Evolutionary conservation across 352 stramenopile genomes (phyloP).

Genomic region (Globisporangium uncinulatum): DNA sequence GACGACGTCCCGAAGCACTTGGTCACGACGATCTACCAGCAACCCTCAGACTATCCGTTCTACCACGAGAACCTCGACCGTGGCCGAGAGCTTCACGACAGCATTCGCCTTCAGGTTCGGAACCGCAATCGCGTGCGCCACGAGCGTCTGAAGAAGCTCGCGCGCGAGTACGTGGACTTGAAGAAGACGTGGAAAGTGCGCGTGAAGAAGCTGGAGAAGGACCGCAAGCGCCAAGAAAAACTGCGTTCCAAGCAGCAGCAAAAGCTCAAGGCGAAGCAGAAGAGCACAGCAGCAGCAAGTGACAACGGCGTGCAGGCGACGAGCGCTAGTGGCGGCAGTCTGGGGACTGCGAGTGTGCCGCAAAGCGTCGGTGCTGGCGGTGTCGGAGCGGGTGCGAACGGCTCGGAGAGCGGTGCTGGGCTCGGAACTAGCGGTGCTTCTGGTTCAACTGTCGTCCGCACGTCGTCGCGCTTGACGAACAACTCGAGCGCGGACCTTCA

Average conservation of each 20-base stretch:
- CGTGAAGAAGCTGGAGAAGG: slow-evolving; percentile 85
- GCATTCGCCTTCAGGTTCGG: slow-evolving; percentile 57
- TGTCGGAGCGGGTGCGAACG: slow-evolving; percentile 14
- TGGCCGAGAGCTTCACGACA: slow-evolving; percentile 33
- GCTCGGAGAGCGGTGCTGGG: slow-evolving; percentile 6
- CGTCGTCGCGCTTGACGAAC: slow-evolving; percentile 81
- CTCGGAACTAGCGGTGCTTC: slow-evolving; percentile 12
- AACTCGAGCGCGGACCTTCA: slow-evolving; percentile 77
- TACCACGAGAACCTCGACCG: slow-evolving; percentile 69
- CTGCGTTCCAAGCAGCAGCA: slow-evolving; percentile 64
- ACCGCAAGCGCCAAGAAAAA: slow-evolving; percentile 83
- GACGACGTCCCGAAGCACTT: slow-evolving; percentile 47
- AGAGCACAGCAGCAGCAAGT: slow-evolving; percentile 18
- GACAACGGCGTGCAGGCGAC: slow-evolving; percentile 4
- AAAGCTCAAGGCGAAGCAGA: slow-evolving; percentile 45
- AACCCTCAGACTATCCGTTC: slow-evolving; percentile 70
- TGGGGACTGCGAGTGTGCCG: slow-evolving; percentile 25
- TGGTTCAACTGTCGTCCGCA: slow-evolving; percentile 38
- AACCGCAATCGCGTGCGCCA: slow-evolving; percentile 59
- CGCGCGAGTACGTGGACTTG: slow-evolving; percentile 73
- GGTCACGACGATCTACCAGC: slow-evolving; percentile 59
- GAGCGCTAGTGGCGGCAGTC: background rate
- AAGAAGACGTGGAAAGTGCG: slow-evolving; percentile 80
- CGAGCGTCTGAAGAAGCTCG: slow-evolving; percentile 62
- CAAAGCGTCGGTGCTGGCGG: slow-evolving; percentile 28